These are phyloP conservation scores for Heliamphora exappendiculata DNA, from an alignment of 148 eudicot species.

Conservation along the genomic window DNA sequence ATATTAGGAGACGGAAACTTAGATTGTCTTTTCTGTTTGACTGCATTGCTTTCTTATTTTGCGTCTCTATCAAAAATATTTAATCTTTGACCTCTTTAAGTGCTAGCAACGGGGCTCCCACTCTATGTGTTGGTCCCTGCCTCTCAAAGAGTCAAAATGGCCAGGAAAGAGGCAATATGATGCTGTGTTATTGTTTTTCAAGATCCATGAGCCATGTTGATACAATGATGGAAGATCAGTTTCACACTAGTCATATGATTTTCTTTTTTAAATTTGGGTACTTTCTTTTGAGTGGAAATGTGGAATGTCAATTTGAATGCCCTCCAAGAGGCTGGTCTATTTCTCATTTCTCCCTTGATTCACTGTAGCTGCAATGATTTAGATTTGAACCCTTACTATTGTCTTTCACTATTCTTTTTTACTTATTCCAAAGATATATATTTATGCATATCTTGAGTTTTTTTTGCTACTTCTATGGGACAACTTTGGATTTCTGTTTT, in stretches of 20 bases:
- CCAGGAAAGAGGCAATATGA: background rate
- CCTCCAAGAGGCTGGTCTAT: background rate
- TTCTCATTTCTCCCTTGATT: background rate
- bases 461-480: background rate
- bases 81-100: background rate
- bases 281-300: background rate
- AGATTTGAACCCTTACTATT: background rate
- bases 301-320: background rate
- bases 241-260: background rate
- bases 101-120: background rate
- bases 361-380: background rate
- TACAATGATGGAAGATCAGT: background rate
- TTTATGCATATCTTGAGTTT: background rate
- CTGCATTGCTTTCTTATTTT: background rate
- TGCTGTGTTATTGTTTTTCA: background rate
- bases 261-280: background rate
- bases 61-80: background rate
- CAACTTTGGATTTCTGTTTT: background rate
- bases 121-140: background rate
- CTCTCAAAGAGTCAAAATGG: background rate
- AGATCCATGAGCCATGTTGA: background rate
- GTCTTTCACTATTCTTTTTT: conserved; percentile 1
- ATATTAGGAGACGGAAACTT: background rate
- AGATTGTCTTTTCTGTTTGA: background rate
- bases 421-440: background rate